Conservation (phyloP, 1,139 yeast species). For the Scheffersomyces lignicola region DNA sequence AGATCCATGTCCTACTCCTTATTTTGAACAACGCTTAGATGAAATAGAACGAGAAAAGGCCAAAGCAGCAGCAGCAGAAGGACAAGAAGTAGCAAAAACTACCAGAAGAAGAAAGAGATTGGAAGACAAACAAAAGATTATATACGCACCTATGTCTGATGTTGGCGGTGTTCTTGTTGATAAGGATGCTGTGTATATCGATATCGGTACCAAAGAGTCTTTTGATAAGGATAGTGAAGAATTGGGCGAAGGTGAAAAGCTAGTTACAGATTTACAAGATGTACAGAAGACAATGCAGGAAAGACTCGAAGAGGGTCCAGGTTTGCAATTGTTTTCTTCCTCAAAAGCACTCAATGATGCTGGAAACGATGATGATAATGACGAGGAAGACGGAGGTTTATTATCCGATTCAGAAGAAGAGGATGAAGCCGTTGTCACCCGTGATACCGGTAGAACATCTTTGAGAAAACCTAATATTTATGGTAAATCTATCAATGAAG, state of each 20-base stretch:
- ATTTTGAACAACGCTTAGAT: constrained; percentile 80
- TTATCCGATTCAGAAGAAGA: constrained; percentile 32
- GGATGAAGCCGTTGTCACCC: constrained; percentile 33
- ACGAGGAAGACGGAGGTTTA: constrained; percentile 36
- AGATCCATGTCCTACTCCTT: constrained; percentile 99
- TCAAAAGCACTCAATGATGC: constrained; percentile 50
- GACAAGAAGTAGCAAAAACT: constrained; percentile 54
- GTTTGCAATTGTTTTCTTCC: constrained; percentile 68
- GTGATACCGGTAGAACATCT: constrained; percentile 60
- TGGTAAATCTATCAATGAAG: constrained; percentile 53
- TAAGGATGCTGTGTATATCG: constrained; percentile 94
- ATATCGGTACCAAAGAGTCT: constrained; percentile 64
- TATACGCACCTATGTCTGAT: constrained; percentile 99
- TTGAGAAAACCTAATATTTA: constrained; percentile 62
- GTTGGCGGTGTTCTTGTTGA: constrained; percentile 97
- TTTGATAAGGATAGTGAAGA: constrained; percentile 66
- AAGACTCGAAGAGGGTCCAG: constrained; percentile 62
- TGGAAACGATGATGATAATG: constrained; percentile 35
- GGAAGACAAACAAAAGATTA: constrained; percentile 90
- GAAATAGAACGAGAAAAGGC: constrained; percentile 72
- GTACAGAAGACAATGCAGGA: constrained; percentile 66
- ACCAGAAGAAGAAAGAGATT: constrained; percentile 80
- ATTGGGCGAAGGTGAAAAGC: constrained; percentile 76
- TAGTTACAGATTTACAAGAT: constrained; percentile 78
- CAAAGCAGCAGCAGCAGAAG: constrained; percentile 61